phyloP scores from a whole-genome alignment of 805 yeast species.

The Metschnikowia proteae region DNA sequence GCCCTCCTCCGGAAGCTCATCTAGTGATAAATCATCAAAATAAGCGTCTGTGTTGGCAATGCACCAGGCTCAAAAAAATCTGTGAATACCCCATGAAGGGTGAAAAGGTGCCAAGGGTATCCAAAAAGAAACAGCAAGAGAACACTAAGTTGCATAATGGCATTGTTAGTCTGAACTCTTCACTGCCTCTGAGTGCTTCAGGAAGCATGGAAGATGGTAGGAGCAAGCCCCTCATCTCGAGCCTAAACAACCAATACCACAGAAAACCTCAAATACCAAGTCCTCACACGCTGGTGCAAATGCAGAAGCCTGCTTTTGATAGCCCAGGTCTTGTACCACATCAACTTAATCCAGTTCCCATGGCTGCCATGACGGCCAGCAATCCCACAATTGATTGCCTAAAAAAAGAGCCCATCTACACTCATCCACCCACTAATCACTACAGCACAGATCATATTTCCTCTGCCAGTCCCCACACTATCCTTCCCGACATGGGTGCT shows the following conservation, averaged over 20 bases:
- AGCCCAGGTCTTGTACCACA: background rate
- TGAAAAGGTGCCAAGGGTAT: slow-evolving; percentile 29
- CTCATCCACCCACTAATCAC: background rate
- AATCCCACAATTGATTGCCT: background rate
- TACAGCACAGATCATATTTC: background rate
- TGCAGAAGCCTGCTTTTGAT: background rate
- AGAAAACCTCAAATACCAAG: background rate
- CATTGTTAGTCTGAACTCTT: background rate
- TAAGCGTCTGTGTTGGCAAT: slow-evolving; percentile 34
- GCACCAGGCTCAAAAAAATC: slow-evolving; percentile 29
- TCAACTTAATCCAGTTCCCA: background rate
- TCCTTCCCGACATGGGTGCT: background rate
- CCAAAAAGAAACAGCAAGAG: background rate
- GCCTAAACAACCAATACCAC: background rate
- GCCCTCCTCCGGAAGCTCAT: slow-evolving; percentile 16
- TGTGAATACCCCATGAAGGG: slow-evolving; percentile 37
- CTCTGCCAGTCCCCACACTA: background rate
- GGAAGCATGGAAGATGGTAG: background rate
- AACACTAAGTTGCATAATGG: background rate
- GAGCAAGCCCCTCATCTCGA: background rate
- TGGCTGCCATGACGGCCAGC: background rate
- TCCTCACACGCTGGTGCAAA: background rate
- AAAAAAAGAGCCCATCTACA: background rate
- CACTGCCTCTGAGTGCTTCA: slow-evolving; percentile 1
- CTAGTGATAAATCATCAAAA: slow-evolving; percentile 16